phyloP scores from a whole-genome alignment of 331 rosid genomes.

The Prunus yedoensis region DNA sequence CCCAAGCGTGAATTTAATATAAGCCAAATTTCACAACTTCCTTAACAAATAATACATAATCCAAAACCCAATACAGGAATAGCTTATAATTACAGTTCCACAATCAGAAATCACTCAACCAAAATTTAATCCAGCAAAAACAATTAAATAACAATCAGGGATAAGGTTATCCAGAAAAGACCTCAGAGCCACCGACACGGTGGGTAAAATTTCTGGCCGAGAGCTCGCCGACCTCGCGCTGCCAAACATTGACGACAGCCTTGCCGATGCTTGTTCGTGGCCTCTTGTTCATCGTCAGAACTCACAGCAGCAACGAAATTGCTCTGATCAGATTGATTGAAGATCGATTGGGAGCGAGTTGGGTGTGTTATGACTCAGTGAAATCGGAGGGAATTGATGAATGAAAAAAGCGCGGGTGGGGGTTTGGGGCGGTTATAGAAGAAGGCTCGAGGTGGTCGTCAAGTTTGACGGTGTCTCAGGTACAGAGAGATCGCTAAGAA shows the following conservation, averaged over 20 bases:
- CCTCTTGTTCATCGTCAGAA: slow-evolving; percentile 53
- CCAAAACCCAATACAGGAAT: slow-evolving; percentile 1
- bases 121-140: not conserved
- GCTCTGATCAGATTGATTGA: not conserved
- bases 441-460: not conserved
- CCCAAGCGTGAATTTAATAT: not conserved
- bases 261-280: slow-evolving; percentile 37
- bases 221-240: slow-evolving; percentile 71
- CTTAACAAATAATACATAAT: not conserved
- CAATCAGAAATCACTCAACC: not conserved
- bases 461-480: not conserved
- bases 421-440: no score
- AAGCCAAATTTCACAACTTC: not conserved
- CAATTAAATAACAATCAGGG: not conserved
- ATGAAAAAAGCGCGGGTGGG: not conserved
- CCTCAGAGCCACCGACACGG: slow-evolving; percentile 81
- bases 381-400: not conserved
- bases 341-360: not conserved
- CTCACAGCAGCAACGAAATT: not conserved
- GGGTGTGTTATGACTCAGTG: not conserved
- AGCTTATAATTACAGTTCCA: not conserved
- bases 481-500: not conserved
- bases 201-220: slow-evolving; percentile 58
- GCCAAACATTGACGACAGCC: slow-evolving; percentile 61
- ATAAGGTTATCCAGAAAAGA: slow-evolving; percentile 12